These are phyloP conservation scores for Zygotorulaspora florentina DNA, from an alignment of 805 yeast species.

Conservation along the genomic window DNA sequence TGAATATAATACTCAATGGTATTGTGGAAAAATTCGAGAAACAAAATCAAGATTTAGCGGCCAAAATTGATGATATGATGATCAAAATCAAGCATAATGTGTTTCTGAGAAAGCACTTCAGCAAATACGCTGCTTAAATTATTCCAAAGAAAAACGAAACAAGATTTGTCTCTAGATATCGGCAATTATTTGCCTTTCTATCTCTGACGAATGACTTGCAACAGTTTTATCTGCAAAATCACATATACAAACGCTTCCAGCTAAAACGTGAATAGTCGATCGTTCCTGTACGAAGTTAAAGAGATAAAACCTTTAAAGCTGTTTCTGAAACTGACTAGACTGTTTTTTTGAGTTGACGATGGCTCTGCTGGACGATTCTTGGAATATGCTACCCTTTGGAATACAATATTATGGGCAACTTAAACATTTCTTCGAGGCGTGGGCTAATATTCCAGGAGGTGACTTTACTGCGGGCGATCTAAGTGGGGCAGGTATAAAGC, in stretches of 20 bases:
- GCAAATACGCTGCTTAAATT: not conserved
- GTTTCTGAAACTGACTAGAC: not conserved
- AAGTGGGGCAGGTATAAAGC: constrained; percentile 1
- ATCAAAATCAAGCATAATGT: constrained; percentile 4
- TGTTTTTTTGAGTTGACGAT: constrained; percentile 4
- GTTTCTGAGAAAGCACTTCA: constrained; percentile 4
- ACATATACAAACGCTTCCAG: constrained; percentile 2
- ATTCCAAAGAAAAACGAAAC: constrained; percentile 2
- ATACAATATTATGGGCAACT: constrained; percentile 3
- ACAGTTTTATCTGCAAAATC: constrained; percentile 2
- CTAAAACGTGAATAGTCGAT: constrained; percentile 2
- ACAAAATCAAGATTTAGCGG: not conserved
- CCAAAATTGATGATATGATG: constrained; percentile 4
- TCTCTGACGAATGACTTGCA: not conserved
- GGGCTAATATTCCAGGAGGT: constrained; percentile 1
- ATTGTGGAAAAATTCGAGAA: constrained; percentile 1
- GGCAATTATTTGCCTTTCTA: constrained; percentile 1
- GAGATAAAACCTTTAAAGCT: constrained; percentile 2
- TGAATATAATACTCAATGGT: not conserved
- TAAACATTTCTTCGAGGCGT: constrained; percentile 1
- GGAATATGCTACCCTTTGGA: constrained; percentile 4
- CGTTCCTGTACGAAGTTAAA: constrained; percentile 1
- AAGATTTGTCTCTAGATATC: constrained; percentile 1
- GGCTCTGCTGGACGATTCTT: constrained; percentile 4
- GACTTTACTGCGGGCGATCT: not conserved